A percentile compares a stretch with the other conserved stretches of the same genome.
Evolutionary conservation across 495 filamentous ascomycete genomes (phyloP).

Genomic region (Aspergillus hancockii): DNA sequence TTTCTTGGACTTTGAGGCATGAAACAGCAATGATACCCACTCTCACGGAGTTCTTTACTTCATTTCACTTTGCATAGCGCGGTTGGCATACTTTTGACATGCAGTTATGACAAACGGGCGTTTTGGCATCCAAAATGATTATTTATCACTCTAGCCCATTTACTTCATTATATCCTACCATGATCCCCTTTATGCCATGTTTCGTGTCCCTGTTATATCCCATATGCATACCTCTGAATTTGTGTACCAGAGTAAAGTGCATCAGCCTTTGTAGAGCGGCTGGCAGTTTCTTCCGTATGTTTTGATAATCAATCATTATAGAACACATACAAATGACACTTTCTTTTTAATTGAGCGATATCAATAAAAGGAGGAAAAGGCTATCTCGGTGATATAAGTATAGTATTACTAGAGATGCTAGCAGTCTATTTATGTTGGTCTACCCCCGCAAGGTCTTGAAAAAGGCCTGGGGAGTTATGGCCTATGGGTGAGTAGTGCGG

Average conservation of each 20-base stretch:
- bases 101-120: conserved; percentile 41
- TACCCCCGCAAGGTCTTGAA: no score
- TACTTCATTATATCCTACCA: conserved; percentile 9
- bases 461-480: no score
- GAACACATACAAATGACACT: background rate
- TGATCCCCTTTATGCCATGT: conserved; percentile 8
- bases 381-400: background rate
- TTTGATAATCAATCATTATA: conserved; percentile 13
- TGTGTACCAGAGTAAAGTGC: background rate
- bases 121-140: conserved; percentile 27
- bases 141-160: conserved; percentile 18
- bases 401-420: background rate
- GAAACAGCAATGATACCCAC: conserved; percentile 29
- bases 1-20: conserved; percentile 19
- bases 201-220: conserved; percentile 10
- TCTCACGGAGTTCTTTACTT: conserved; percentile 20
- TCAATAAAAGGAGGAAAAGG: background rate
- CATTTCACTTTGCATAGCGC: conserved; percentile 48
- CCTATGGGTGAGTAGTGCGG: no score
- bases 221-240: conserved; percentile 12
- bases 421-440: no score
- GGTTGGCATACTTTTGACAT: conserved; percentile 42
- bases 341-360: background rate
- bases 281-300: conserved; percentile 1
- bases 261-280: background rate